Percentiles rank a stretch among this genome's conserved stretches.
These are phyloP conservation scores for Penicillium corylophilum DNA, from an alignment of 2,329 filamentous ascomycete species.

Conservation along the genomic window DNA sequence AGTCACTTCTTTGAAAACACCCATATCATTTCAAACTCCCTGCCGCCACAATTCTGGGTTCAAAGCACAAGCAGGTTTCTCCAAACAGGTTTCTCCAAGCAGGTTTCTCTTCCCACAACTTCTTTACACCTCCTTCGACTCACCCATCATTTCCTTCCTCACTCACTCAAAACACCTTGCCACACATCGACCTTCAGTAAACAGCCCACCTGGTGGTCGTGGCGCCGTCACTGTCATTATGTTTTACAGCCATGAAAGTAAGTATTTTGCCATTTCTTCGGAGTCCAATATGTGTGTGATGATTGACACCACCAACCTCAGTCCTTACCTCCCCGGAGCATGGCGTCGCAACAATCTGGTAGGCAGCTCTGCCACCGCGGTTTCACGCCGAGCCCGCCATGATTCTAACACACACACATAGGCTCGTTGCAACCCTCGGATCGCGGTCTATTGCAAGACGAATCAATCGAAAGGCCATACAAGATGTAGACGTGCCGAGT, in stretches of 20 bases:
- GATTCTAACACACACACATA: constrained; percentile 38
- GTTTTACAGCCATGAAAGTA: constrained; percentile 97
- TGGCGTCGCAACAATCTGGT: constrained; percentile 95
- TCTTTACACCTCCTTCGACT: not conserved
- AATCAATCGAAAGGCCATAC: constrained; percentile 80
- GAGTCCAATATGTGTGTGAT: not conserved
- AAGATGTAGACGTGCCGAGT: constrained; percentile 80
- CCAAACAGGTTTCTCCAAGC: not conserved
- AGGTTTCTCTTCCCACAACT: not conserved
- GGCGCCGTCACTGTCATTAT: constrained; percentile 49
- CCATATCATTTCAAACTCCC: not conserved
- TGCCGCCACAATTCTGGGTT: not conserved
- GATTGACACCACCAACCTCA: constrained; percentile 23
- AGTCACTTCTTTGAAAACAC: too few relatives aligned
- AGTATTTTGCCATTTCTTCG: constrained; percentile 30
- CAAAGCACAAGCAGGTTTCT: not conserved
- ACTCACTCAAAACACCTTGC: not conserved
- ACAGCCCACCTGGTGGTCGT: not conserved
- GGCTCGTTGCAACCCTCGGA: constrained; percentile 89
- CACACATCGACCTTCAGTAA: not conserved
- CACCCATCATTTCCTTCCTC: not conserved
- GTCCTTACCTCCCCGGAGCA: constrained; percentile 83
- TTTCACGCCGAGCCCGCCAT: constrained; percentile 19
- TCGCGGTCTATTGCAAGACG: constrained; percentile 68
- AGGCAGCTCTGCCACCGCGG: constrained; percentile 28